Conservation (phyloP, 768 basidiomycete genomes). For the Bullera alba region DNA sequence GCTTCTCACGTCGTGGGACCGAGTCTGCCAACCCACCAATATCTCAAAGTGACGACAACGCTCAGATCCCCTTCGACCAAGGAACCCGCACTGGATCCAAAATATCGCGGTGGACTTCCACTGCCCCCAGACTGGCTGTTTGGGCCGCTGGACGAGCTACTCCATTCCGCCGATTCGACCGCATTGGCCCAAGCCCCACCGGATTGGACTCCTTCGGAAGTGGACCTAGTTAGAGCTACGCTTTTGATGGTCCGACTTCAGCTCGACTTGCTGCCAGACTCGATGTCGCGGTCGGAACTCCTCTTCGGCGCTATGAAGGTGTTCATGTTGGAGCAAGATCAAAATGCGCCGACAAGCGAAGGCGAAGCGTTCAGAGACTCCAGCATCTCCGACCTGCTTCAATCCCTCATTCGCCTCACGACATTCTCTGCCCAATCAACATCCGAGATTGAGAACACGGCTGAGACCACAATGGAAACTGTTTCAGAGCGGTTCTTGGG, state of each 20-base stretch:
- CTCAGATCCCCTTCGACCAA: slow-evolving; percentile 46
- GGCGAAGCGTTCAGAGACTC: slow-evolving; percentile 64
- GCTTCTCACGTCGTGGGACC: slow-evolving; percentile 28
- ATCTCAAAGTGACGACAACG: slow-evolving; percentile 52
- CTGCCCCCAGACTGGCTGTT: slow-evolving; percentile 61
- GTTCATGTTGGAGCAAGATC: slow-evolving; percentile 90
- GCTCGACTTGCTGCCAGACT: slow-evolving; percentile 41
- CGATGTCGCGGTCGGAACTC: slow-evolving; percentile 53
- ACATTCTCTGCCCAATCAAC: not conserved
- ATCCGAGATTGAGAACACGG: not conserved
- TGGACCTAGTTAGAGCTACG: slow-evolving; percentile 64
- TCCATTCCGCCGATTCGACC: slow-evolving; percentile 66
- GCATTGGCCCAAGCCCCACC: slow-evolving; percentile 64
- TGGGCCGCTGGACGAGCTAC: slow-evolving; percentile 64
- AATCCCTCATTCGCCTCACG: slow-evolving; percentile 50
- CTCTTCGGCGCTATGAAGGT: slow-evolving; percentile 83
- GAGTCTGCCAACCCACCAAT: slow-evolving; percentile 32
- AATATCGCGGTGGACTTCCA: slow-evolving; percentile 47
- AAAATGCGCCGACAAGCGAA: slow-evolving; percentile 40
- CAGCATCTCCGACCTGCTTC: slow-evolving; percentile 56
- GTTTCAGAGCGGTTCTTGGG: slow-evolving; percentile 27
- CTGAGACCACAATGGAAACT: slow-evolving; percentile 3
- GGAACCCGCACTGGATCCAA: slow-evolving; percentile 47
- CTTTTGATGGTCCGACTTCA: slow-evolving; percentile 59
- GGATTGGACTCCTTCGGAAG: slow-evolving; percentile 71